phyloP scores from a whole-genome alignment of 306 rosid genomes.

The Cucumis cinereus region DNA sequence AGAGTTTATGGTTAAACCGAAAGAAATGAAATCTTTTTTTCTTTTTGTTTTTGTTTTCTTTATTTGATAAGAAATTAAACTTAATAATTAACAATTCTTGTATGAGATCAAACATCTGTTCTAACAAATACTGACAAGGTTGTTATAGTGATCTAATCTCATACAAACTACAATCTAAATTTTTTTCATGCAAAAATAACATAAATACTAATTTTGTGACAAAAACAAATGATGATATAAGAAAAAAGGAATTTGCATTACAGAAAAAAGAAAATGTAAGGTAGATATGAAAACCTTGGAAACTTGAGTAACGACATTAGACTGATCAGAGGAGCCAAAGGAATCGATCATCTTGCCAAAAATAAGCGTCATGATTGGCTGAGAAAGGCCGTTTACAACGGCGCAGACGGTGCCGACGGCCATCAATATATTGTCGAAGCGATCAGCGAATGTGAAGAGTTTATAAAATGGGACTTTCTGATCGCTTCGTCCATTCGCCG shows the following conservation, averaged over 20 bases:
- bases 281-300: constrained; percentile 29
- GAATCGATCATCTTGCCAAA: constrained; percentile 47
- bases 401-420: constrained; percentile 38
- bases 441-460: constrained; percentile 66
- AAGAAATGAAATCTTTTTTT: too few relatives aligned
- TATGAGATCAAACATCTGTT: background rate
- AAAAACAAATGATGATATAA: background rate
- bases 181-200: too few relatives aligned
- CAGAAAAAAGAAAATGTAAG: background rate
- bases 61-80: background rate
- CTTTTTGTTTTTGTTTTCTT: too few relatives aligned
- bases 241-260: background rate
- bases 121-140: background rate
- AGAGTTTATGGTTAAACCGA: too few relatives aligned
- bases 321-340: constrained; percentile 31
- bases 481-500: background rate
- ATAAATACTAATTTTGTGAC: too few relatives aligned
- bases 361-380: constrained; percentile 59
- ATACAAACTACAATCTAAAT: too few relatives aligned
- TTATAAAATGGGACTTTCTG: constrained; percentile 41
- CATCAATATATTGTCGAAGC: constrained; percentile 39
- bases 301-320: constrained; percentile 18
- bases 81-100: background rate
- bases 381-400: constrained; percentile 38
- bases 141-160: too few relatives aligned